phyloP scores from a whole-genome alignment of 2,329 filamentous ascomycete genomes.

The Apiospora sp. region DNA sequence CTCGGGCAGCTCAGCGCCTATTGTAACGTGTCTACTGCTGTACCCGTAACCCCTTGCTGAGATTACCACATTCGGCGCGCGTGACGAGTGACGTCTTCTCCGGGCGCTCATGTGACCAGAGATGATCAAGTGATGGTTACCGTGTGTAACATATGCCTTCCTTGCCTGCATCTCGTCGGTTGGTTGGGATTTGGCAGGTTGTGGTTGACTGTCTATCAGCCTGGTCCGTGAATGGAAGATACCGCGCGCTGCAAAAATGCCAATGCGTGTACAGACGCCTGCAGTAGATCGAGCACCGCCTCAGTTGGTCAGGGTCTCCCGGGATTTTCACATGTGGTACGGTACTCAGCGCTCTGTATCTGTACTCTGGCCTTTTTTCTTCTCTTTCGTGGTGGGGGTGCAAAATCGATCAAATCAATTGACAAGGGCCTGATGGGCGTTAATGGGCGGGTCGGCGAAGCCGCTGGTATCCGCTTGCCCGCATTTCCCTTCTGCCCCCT shows the following conservation, averaged over 20 bases:
- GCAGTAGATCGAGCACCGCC: constrained; percentile 18
- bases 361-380: not conserved
- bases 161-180: not conserved
- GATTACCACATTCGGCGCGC: constrained; percentile 11
- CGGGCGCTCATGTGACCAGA: constrained; percentile 8
- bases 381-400: not conserved
- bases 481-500: constrained; percentile 2
- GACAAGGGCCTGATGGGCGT: constrained; percentile 3
- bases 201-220: not conserved
- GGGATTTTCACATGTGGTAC: constrained; percentile 10
- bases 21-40: constrained; percentile 21
- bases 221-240: not conserved
- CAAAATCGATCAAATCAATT: constrained; percentile 12
- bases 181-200: constrained; percentile 1
- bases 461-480: constrained; percentile 20
- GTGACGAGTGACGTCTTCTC: constrained; percentile 14
- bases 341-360: not conserved
- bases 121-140: constrained; percentile 18
- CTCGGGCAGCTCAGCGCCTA: constrained; percentile 2
- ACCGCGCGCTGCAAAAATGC: not conserved
- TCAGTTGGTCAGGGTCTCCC: constrained; percentile 1
- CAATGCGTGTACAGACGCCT: not conserved
- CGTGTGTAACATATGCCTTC: constrained; percentile 2
- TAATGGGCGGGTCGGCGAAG: constrained; percentile 21
- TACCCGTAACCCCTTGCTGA: constrained; percentile 15